phyloP scores from a whole-genome alignment of 495 filamentous ascomycete species.

The Trichoderma asperelloides region DNA sequence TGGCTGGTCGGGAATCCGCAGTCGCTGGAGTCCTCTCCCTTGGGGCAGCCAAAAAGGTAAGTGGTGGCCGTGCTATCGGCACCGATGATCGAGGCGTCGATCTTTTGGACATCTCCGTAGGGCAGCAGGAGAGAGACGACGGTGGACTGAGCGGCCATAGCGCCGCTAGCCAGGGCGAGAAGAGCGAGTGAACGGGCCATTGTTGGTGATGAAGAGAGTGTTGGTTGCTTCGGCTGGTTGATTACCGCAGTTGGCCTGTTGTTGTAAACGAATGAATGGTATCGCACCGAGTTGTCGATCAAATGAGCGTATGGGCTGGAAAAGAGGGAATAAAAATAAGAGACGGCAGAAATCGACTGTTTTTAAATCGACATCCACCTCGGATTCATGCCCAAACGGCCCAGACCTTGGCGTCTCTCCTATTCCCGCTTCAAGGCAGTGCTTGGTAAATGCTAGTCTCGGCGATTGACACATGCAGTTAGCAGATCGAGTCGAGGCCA shows the following conservation, averaged over 20 bases:
- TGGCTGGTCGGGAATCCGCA: conserved; percentile 16
- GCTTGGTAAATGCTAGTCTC: not conserved
- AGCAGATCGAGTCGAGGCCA: not conserved
- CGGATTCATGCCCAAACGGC: not conserved
- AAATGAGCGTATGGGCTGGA: not conserved
- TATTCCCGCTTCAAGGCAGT: not conserved
- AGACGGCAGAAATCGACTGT: not conserved
- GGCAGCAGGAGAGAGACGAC: conserved; percentile 31
- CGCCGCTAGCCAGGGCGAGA: conserved; percentile 21
- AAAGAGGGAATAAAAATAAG: not conserved
- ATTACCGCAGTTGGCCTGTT: not conserved
- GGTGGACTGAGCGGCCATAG: conserved; percentile 20
- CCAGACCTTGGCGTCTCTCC: not conserved
- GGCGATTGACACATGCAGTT: not conserved
- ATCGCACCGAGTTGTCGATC: not conserved
- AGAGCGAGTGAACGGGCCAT: conserved; percentile 8
- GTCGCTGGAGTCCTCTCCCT: conserved; percentile 20
- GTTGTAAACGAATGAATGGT: not conserved
- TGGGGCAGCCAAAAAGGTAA: conserved; percentile 32
- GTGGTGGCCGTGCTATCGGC: conserved; percentile 31
- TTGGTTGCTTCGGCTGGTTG: too few relatives aligned
- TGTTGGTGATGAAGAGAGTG: not conserved
- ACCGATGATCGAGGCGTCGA: conserved; percentile 34
- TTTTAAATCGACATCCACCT: not conserved
- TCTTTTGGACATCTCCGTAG: conserved; percentile 23